A percentile compares a stretch with the other conserved stretches of the same genome.
Evolutionary conservation across 2,329 filamentous ascomycete genomes (phyloP).

Genomic region (Allantophomopsis cytisporea): DNA sequence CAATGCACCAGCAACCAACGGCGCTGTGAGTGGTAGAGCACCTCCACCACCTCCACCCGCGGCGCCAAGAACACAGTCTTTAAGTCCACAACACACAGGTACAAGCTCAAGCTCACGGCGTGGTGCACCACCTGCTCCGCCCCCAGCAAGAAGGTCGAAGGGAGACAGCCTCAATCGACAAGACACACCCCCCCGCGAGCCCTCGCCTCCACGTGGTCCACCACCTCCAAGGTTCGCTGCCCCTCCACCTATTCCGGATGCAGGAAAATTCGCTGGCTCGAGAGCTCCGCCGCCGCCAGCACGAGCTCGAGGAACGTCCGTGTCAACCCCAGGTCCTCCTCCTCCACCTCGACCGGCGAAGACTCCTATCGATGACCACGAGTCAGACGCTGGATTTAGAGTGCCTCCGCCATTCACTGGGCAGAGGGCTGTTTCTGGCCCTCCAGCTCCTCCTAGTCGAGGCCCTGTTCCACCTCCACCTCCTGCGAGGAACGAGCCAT

Average conservation of each 20-base stretch:
- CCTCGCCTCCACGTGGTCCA: constrained; percentile 46
- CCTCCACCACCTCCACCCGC: constrained; percentile 51
- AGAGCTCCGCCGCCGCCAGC: constrained; percentile 25
- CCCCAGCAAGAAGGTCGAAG: constrained; percentile 46
- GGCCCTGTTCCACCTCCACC: constrained; percentile 61
- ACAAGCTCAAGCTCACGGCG: constrained; percentile 15
- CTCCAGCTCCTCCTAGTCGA: constrained; percentile 56
- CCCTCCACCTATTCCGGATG: constrained; percentile 79
- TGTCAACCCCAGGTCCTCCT: constrained; percentile 43
- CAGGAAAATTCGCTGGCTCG: constrained; percentile 66
- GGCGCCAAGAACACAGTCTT: constrained; percentile 20
- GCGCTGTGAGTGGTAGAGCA: constrained; percentile 32
- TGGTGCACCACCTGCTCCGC: constrained; percentile 35
- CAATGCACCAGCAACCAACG: constrained; percentile 18
- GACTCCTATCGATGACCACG: constrained; percentile 40
- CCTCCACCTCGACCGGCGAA: constrained; percentile 59
- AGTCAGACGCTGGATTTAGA: constrained; percentile 42
- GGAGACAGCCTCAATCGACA: constrained; percentile 28
- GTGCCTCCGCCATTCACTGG: constrained; percentile 73
- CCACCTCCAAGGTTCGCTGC: constrained; percentile 63
- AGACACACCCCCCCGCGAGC: constrained; percentile 53
- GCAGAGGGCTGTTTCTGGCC: constrained; percentile 49
- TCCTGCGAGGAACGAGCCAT: constrained; percentile 30
- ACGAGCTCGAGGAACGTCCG: constrained; percentile 32
- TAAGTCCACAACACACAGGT: constrained; percentile 14